phyloP scores from a whole-genome alignment of 2,329 filamentous ascomycete species.

The Aspergillus sojae region DNA sequence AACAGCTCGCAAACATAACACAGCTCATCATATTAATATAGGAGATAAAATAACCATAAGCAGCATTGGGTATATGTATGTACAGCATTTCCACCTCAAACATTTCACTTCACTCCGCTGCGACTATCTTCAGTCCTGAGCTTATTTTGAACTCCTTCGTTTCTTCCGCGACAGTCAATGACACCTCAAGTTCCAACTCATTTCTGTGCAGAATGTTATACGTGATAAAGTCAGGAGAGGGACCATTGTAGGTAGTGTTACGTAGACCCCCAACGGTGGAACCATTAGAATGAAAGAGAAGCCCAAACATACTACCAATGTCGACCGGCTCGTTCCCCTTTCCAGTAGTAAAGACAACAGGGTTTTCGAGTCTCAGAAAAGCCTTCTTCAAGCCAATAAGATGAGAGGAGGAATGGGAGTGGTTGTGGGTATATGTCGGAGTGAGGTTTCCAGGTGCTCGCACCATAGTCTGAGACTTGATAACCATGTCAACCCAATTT shows the following conservation, averaged over 20 bases:
- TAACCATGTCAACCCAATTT: conserved; percentile 15
- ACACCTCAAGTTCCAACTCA: conserved; percentile 11
- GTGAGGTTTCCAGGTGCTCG: conserved; percentile 14
- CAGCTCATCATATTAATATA: too few relatives aligned
- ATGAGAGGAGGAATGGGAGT: neutral
- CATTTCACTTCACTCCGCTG: neutral
- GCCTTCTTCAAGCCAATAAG: conserved; percentile 11
- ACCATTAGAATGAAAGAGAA: conserved; percentile 15
- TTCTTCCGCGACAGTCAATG: conserved; percentile 14
- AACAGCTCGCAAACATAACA: too few relatives aligned
- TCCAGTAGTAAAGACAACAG: conserved; percentile 13
- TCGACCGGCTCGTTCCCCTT: conserved; percentile 14
- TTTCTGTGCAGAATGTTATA: conserved; percentile 21
- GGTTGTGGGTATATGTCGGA: neutral
- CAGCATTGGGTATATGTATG: neutral
- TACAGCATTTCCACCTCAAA: neutral
- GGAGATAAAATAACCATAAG: neutral
- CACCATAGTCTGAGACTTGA: conserved; percentile 16
- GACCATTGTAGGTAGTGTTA: neutral
- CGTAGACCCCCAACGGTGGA: conserved; percentile 6
- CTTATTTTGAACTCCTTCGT: neutral
- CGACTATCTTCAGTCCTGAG: neutral
- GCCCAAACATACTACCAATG: conserved; percentile 20
- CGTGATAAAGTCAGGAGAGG: conserved; percentile 22
- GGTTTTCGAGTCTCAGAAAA: conserved; percentile 12